Evolutionary conservation across 345 rosid genomes (phyloP).

Genomic region (Gossypium rotundifolium): DNA sequence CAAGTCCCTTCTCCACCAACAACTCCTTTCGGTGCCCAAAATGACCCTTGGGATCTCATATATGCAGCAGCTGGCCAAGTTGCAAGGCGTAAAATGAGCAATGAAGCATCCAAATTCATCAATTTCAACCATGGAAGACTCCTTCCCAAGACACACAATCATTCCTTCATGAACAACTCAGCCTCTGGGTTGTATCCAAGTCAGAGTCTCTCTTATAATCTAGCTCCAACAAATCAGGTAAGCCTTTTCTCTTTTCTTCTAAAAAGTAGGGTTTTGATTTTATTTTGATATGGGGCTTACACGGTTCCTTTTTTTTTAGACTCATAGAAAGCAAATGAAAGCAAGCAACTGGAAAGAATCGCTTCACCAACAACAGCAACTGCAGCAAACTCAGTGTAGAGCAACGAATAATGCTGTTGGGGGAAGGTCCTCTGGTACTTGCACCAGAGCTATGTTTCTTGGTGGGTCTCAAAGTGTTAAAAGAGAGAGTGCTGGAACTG

Average conservation of each 20-base stretch:
- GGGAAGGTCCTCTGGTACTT: constrained; percentile 1
- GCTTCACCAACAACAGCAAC: constrained; percentile 11
- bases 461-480: constrained; percentile 34
- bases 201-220: neutral
- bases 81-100: constrained; percentile 42
- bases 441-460: constrained; percentile 23
- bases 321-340: constrained; percentile 7
- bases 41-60: constrained; percentile 52
- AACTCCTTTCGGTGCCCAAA: constrained; percentile 34
- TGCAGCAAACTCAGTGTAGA: constrained; percentile 31
- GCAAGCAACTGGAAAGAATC: constrained; percentile 16
- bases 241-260: neutral
- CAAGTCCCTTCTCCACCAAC: constrained; percentile 52
- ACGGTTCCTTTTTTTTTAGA: neutral
- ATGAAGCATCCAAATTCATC: constrained; percentile 19
- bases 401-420: constrained; percentile 7
- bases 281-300: neutral
- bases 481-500: constrained; percentile 60
- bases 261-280: neutral
- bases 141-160: constrained; percentile 14
- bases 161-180: constrained; percentile 16
- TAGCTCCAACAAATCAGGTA: constrained; percentile 23
- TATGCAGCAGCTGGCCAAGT: constrained; percentile 72
- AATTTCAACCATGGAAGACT: constrained; percentile 1
- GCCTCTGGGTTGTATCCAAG: constrained; percentile 15